phyloP scores from a whole-genome alignment of 1,284 basidiomycete species.

The Violaceomyces palustris region DNA sequence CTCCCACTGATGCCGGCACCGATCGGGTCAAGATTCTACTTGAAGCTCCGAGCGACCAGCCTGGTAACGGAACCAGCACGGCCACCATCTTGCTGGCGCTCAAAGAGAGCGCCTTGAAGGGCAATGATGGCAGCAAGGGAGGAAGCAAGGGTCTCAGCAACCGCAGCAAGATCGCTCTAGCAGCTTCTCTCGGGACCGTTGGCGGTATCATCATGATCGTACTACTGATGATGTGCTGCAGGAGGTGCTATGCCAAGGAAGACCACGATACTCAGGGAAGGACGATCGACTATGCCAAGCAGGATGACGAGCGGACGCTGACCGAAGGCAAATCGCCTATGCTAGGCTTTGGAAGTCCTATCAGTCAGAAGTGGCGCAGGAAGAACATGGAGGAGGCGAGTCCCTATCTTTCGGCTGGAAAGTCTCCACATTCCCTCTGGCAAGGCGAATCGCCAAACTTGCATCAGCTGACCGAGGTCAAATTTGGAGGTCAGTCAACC shows the following conservation, averaged over 20 bases:
- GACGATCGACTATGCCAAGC: not conserved
- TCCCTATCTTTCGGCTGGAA: slow-evolving; percentile 22
- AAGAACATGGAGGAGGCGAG: slow-evolving; percentile 12
- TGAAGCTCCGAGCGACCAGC: not conserved
- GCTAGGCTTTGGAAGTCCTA: not conserved
- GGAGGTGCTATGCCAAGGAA: slow-evolving; percentile 29
- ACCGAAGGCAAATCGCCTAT: slow-evolving; percentile 9
- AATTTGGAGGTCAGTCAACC: no score
- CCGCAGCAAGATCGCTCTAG: slow-evolving; percentile 29
- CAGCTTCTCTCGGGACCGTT: slow-evolving; percentile 26
- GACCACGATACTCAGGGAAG: slow-evolving; percentile 20
- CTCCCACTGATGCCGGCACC: slow-evolving; percentile 4
- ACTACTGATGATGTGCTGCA: slow-evolving; percentile 35
- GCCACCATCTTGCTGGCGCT: not conserved
- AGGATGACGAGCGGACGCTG: slow-evolving; percentile 32
- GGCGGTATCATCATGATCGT: slow-evolving; percentile 35
- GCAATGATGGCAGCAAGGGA: not conserved
- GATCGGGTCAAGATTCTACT: slow-evolving; percentile 4
- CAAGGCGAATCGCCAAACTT: no score
- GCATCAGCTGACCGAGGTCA: no score
- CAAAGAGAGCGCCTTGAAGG: not conserved
- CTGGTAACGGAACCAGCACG: not conserved
- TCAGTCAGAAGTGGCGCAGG: slow-evolving; percentile 1
- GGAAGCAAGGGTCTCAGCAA: slow-evolving; percentile 10
- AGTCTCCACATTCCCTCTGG: no score